Percentiles rank a stretch among this genome's conserved stretches.
These are phyloP conservation scores for Tetradesmus lagerheimii DNA, from an alignment of 139 green algal genomes.

Conservation along the genomic window DNA sequence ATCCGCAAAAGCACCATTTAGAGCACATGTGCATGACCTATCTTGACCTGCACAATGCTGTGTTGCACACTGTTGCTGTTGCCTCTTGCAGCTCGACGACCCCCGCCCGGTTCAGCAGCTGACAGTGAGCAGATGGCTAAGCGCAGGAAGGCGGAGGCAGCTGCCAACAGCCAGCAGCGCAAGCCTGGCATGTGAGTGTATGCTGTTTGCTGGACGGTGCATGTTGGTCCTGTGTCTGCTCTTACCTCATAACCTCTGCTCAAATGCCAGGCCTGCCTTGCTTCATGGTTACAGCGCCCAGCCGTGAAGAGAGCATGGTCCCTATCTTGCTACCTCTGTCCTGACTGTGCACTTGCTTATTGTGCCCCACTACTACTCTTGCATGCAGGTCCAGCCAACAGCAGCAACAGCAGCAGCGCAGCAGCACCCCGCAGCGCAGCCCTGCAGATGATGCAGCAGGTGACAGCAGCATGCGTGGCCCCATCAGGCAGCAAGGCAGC, in stretches of 20 bases:
- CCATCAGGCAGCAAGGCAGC: background rate
- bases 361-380: background rate
- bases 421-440: background rate
- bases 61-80: background rate
- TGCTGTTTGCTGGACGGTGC: background rate
- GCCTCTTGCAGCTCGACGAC: background rate
- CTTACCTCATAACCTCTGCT: background rate
- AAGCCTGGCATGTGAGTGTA: background rate
- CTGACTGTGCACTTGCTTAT: background rate
- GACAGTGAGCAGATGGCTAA: background rate
- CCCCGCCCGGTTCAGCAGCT: background rate
- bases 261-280: background rate
- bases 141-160: background rate
- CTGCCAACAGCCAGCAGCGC: background rate
- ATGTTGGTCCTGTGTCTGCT: background rate
- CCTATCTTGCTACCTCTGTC: too few species aligned
- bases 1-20: too few species aligned
- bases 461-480: background rate
- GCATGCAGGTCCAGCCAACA: constrained; percentile 1
- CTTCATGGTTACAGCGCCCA: too few species aligned
- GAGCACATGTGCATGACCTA: background rate
- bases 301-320: too few species aligned
- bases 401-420: constrained; percentile 1
- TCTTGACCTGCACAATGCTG: too few species aligned
- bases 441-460: background rate